A percentile compares a stretch with the other conserved stretches of the same genome.
phyloP scores from a whole-genome alignment of 139 green algal species.

The Raphidocelis subcapitata region DNA sequence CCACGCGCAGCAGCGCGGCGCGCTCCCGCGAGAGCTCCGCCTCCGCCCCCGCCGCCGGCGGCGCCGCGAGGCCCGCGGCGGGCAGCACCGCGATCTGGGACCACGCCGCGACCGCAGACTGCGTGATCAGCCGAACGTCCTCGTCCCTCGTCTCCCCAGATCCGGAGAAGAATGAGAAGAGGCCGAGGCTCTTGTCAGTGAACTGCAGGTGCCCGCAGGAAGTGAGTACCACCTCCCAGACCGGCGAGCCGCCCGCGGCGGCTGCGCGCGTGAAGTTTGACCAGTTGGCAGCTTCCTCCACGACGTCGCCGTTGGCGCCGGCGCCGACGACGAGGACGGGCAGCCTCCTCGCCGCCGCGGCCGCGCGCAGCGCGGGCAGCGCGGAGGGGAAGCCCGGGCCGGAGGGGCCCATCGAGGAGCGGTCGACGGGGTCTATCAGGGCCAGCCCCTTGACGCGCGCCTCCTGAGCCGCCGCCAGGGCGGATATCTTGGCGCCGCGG shows the following conservation, averaged over 20 bases:
- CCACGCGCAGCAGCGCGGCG: too few relatives aligned
- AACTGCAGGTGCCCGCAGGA: slow-evolving; percentile 44
- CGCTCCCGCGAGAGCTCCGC: too few relatives aligned
- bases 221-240: slow-evolving; percentile 38
- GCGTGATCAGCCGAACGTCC: too few relatives aligned
- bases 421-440: slow-evolving; percentile 53
- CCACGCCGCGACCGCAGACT: too few relatives aligned
- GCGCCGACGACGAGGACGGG: slow-evolving; percentile 43
- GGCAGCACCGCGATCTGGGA: too few relatives aligned
- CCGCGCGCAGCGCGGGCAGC: slow-evolving; percentile 25
- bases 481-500: slow-evolving; percentile 50
- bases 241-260: slow-evolving; percentile 8
- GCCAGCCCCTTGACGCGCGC: slow-evolving; percentile 36
- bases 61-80: too few relatives aligned
- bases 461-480: slow-evolving; percentile 37
- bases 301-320: slow-evolving; percentile 30
- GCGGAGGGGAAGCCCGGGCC: slow-evolving; percentile 28
- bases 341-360: slow-evolving; percentile 20
- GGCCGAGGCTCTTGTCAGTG: slow-evolving; percentile 34
- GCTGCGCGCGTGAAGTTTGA: slow-evolving; percentile 4
- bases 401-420: slow-evolving; percentile 39
- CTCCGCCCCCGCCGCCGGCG: too few relatives aligned
- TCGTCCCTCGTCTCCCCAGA: background rate
- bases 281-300: slow-evolving; percentile 15
- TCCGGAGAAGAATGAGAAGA: slow-evolving; percentile 27